Base-by-base conservation (phyloP, 83 land plant species). In the Thuja plicata region DNA sequence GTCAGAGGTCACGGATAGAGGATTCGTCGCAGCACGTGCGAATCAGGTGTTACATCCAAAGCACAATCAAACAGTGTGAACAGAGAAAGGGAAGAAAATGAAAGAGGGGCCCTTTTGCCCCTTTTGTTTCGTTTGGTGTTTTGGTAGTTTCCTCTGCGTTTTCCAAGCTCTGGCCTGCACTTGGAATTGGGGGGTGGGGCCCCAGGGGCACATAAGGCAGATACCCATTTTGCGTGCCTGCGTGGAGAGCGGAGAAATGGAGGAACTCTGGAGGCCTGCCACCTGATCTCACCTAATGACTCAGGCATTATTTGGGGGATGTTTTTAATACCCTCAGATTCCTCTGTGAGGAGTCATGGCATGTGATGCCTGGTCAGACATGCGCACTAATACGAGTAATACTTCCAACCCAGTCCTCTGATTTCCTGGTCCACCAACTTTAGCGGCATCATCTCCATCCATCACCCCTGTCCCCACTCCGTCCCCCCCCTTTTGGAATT, bases 11-110 rank as follows among this genome's bases (percentile, higher is more conserved):
- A 83, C 85, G 85, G 85, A 83, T 30, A 48, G 55, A 83, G 85
- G 85, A 83, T 83, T 83, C 85, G 85, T 46, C 85, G 12, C 24
- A 46, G 34, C 85, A 83, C 85, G 85, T 83, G 85, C 85, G 85
- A 83, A 83, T 83, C 85, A 83, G 85, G 54, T 83, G 85, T 83
- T 46, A 83, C 85, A 83, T 83, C 85, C 30, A n/a, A 45, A 82
- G 54, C 85, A 30, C 37, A 5, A 66, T 66, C 10, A 50, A 50
- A 50, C 54, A 70, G 43, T n/a, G 27, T 27, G 6, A 48, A 13
- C 30, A n/a, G 10, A 10, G 50, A 46, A 9, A n/a, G 32, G 1
- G 1, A 38, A 2, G 40, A 2, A 38, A 38, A 2, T 1, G 40
- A 38, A 2, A 2, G 40, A 38, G 40, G 40, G 40, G 40, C 1